phyloP scores from a whole-genome alignment of 169 alveolate species.

The Amoebophrya sp. region DNA sequence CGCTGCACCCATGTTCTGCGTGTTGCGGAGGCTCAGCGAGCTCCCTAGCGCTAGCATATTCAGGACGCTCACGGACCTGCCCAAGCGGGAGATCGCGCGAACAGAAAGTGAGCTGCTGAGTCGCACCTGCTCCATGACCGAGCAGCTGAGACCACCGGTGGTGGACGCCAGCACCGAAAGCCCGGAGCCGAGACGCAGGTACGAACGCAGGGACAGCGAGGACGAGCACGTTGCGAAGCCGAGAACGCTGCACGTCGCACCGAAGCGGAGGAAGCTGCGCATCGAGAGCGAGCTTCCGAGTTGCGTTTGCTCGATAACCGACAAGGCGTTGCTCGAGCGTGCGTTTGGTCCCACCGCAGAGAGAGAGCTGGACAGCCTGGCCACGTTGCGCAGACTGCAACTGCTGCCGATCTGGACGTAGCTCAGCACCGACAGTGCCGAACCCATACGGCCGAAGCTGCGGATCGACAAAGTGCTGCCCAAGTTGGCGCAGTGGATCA shows the following conservation, averaged over 20 bases:
- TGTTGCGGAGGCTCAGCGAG: too few relatives aligned
- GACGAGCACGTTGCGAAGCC: background rate
- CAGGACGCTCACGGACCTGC: conserved; percentile 27
- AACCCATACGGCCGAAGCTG: conserved; percentile 11
- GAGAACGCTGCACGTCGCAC: background rate
- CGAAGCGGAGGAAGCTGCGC: background rate
- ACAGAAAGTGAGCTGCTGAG: background rate
- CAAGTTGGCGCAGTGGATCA: conserved; percentile 8
- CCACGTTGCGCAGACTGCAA: background rate
- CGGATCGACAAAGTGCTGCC: conserved; percentile 26
- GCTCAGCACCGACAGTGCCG: background rate
- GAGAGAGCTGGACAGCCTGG: too few relatives aligned
- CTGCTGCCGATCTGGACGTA: background rate
- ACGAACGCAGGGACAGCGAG: background rate
- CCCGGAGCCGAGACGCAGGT: background rate
- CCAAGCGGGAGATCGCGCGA: conserved; percentile 33
- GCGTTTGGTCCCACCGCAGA: too few relatives aligned
- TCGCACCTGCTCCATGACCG: conserved; percentile 25
- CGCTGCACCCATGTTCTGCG: too few relatives aligned
- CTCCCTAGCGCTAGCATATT: conserved; percentile 32
- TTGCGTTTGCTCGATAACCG: background rate
- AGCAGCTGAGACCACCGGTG: background rate
- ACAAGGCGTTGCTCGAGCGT: background rate
- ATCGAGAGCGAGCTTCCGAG: background rate
- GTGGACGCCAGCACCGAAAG: background rate